Conservation (phyloP, 2,329 filamentous ascomycete species). For the Escovopsis sp. region DNA sequence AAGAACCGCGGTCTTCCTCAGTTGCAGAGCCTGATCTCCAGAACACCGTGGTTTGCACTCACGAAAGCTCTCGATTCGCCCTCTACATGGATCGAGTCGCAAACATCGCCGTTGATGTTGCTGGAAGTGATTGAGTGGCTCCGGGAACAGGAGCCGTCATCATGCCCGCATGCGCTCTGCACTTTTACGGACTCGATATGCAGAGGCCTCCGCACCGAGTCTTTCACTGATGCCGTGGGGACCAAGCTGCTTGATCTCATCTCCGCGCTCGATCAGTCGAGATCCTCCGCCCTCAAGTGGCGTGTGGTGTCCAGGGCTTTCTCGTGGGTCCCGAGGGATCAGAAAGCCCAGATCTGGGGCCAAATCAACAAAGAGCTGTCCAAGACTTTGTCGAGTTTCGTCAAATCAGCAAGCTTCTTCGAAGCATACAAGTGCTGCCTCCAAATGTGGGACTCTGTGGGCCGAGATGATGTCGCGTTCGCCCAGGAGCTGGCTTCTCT, state of each 20-base stretch:
- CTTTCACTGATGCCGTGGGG: conserved; percentile 27
- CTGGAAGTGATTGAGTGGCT: conserved; percentile 29
- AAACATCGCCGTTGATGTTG: conserved; percentile 31
- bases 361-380: conserved; percentile 17
- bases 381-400: conserved; percentile 17
- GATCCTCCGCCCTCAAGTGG: conserved; percentile 25
- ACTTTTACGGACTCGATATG: conserved; percentile 29
- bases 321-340: conserved; percentile 19
- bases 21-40: no score
- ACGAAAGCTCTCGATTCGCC: conserved; percentile 9
- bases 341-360: conserved; percentile 19
- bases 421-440: conserved; percentile 27
- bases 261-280: conserved; percentile 14
- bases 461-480: conserved; percentile 19
- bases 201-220: conserved; percentile 26
- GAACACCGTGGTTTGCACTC: conserved; percentile 21
- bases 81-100: conserved; percentile 23
- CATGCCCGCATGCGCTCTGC: conserved; percentile 19
- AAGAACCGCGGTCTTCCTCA: no score
- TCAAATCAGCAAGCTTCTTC: conserved; percentile 22
- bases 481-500: conserved; percentile 16
- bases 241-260: conserved; percentile 23
- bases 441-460: conserved; percentile 23
- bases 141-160: conserved; percentile 18
- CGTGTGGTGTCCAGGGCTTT: conserved; percentile 22